Evolutionary conservation across 1,139 yeast species (phyloP).

Genomic region (Candida mesenterica): DNA sequence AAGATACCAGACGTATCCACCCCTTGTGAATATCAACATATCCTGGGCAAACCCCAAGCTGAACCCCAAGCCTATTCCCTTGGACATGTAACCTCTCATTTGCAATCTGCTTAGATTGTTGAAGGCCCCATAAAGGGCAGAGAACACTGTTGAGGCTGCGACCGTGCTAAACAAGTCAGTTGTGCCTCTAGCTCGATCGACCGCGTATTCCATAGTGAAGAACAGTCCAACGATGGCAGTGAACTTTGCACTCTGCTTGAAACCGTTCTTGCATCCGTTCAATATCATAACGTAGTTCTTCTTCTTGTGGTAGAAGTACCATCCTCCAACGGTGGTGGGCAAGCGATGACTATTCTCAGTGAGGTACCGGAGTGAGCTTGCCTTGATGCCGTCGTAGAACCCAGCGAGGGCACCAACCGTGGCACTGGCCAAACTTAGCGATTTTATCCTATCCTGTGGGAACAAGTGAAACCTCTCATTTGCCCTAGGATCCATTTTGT

Average conservation of each 20-base stretch:
- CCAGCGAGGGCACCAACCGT: conserved; percentile 64
- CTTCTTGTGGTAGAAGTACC: conserved; percentile 87
- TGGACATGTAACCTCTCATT: conserved; percentile 44
- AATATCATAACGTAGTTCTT: conserved; percentile 74
- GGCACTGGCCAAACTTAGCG: conserved; percentile 40
- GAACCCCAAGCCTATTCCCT: conserved; percentile 59
- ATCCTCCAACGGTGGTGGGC: conserved; percentile 77
- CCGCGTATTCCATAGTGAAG: conserved; percentile 59
- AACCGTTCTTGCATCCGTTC: conserved; percentile 48
- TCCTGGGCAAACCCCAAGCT: conserved; percentile 67
- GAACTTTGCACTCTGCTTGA: conserved; percentile 43
- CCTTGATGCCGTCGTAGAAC: conserved; percentile 57
- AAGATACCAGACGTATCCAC: conserved; percentile 66
- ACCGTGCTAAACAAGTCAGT: conserved; percentile 64
- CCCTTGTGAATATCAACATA: conserved; percentile 52
- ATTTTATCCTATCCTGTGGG: conserved; percentile 36
- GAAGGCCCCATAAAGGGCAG: conserved; percentile 49
- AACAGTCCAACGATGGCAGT: conserved; percentile 49
- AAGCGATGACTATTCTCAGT: conserved; percentile 83
- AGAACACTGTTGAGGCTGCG: conserved; percentile 51
- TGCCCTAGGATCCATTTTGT: conserved; percentile 7
- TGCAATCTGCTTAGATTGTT: conserved; percentile 48
- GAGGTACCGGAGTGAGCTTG: conserved; percentile 58
- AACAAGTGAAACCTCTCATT: conserved; percentile 43
- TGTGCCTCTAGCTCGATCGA: conserved; percentile 51